Evolutionary conservation across 306 rosid species (phyloP).

Genomic region (Prunus davidiana): DNA sequence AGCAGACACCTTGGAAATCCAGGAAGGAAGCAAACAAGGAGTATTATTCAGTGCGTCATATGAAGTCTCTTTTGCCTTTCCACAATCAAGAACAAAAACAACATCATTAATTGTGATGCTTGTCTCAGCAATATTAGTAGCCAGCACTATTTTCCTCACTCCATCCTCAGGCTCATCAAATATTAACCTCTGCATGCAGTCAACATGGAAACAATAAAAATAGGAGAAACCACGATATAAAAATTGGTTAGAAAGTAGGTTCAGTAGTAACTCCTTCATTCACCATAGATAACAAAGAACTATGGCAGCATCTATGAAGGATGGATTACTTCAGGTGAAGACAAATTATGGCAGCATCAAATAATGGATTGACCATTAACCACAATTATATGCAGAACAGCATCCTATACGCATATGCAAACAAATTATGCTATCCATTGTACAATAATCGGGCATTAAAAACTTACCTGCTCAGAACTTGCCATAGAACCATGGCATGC

Average conservation of each 20-base stretch:
- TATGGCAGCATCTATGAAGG: not conserved
- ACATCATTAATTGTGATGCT: slow-evolving; percentile 92
- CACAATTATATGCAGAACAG: not conserved
- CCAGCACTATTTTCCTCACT: slow-evolving; percentile 86
- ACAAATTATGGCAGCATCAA: not conserved
- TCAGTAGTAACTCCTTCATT: slow-evolving; percentile 4
- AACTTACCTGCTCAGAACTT: slow-evolving; percentile 83
- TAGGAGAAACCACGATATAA: slow-evolving; percentile 7
- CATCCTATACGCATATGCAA: not conserved
- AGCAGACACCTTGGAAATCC: slow-evolving; percentile 97
- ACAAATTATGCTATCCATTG: not conserved
- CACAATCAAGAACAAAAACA: slow-evolving; percentile 93
- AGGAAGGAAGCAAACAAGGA: slow-evolving; percentile 95
- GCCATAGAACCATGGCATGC: slow-evolving; percentile 96
- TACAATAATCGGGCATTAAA: slow-evolving; percentile 15
- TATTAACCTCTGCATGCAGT: slow-evolving; percentile 77
- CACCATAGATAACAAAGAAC: slow-evolving; percentile 2
- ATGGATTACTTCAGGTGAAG: not conserved
- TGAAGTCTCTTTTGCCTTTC: slow-evolving; percentile 97
- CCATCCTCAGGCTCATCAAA: slow-evolving; percentile 78
- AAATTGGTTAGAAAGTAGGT: not conserved
- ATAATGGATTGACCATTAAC: not conserved
- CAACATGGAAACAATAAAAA: slow-evolving; percentile 20
- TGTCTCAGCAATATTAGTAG: slow-evolving; percentile 97
- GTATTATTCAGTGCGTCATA: slow-evolving; percentile 97